Conservation (phyloP, 1,284 basidiomycete genomes). For the Taiwanofungus camphoratus region DNA sequence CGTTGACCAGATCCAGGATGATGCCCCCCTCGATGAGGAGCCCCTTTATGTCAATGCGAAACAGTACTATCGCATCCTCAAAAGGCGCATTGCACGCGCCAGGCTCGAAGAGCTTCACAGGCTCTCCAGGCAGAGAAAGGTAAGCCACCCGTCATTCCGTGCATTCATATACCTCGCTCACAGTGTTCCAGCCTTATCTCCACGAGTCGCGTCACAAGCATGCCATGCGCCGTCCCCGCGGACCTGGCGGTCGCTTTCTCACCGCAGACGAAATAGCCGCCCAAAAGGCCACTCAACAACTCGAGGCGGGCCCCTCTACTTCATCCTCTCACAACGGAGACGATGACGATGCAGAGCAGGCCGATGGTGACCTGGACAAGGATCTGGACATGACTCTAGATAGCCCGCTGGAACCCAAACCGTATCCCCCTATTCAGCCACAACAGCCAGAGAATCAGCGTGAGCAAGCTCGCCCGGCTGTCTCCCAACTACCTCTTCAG, state of each 20-base stretch:
- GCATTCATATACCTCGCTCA: conserved; percentile 4
- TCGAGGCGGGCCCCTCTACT: conserved; percentile 25
- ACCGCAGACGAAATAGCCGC: conserved; percentile 91
- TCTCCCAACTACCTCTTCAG: conserved; percentile 17
- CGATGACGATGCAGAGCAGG: conserved; percentile 32
- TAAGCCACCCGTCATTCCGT: conserved; percentile 27
- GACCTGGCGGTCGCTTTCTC: conserved; percentile 94
- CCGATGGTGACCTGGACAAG: conserved; percentile 20
- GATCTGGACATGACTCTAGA: conserved; percentile 23
- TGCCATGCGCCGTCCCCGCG: conserved; percentile 93
- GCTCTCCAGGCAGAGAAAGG: conserved; percentile 88
- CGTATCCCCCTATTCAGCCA: conserved; percentile 4
- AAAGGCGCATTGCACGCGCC: conserved; percentile 82
- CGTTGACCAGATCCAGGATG: conserved; percentile 31
- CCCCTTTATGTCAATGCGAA: conserved; percentile 97
- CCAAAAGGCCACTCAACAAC: conserved; percentile 45
- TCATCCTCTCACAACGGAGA: conserved; percentile 27
- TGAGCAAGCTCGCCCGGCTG: conserved; percentile 11
- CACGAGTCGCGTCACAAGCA: conserved; percentile 98
- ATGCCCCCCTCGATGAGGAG: conserved; percentile 73
- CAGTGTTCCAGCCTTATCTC: conserved; percentile 76
- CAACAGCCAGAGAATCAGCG: conserved; percentile 6
- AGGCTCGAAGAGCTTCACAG: conserved; percentile 89
- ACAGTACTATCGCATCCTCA: conserved; percentile 95
- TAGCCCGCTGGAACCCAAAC: conserved; percentile 20